These are phyloP conservation scores for Russula earlei DNA, from an alignment of 768 basidiomycete species.

Conservation along the genomic window DNA sequence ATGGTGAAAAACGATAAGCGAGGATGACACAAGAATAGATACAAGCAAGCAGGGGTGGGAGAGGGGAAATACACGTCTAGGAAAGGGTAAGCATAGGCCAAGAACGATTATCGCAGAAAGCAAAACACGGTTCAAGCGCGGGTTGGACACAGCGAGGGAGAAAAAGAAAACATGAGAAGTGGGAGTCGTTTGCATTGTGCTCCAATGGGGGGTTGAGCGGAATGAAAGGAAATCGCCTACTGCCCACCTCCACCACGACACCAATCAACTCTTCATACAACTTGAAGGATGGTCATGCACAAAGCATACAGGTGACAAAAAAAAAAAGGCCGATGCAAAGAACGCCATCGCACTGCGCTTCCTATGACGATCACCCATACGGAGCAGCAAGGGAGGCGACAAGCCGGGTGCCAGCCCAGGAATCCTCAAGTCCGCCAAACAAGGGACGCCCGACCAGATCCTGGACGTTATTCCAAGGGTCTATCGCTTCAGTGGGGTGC, in stretches of 20 bases:
- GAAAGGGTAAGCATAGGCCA: constrained; percentile 4
- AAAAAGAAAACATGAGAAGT: neutral
- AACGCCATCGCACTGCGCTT: too few species aligned
- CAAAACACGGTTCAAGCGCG: neutral
- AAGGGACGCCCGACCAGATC: constrained; percentile 4
- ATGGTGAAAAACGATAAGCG: neutral
- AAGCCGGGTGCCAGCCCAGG: constrained; percentile 5
- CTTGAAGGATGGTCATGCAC: too few species aligned
- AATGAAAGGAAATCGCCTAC: too few species aligned
- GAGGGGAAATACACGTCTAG: neutral
- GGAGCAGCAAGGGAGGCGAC: neutral
- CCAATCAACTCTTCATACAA: too few species aligned
- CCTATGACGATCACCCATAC: neutral
- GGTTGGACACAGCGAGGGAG: neutral
- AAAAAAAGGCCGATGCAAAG: too few species aligned
- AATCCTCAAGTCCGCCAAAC: constrained; percentile 2
- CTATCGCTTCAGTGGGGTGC: neutral
- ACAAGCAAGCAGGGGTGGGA: neutral
- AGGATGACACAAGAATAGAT: neutral
- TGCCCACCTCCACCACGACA: too few species aligned
- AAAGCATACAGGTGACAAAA: neutral
- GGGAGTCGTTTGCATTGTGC: neutral
- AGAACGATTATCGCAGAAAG: neutral
- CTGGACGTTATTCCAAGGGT: constrained; percentile 8
- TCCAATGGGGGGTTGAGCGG: neutral